phyloP scores from a whole-genome alignment of 2,329 filamentous ascomycete genomes.

The Metarhizium robertsii region DNA sequence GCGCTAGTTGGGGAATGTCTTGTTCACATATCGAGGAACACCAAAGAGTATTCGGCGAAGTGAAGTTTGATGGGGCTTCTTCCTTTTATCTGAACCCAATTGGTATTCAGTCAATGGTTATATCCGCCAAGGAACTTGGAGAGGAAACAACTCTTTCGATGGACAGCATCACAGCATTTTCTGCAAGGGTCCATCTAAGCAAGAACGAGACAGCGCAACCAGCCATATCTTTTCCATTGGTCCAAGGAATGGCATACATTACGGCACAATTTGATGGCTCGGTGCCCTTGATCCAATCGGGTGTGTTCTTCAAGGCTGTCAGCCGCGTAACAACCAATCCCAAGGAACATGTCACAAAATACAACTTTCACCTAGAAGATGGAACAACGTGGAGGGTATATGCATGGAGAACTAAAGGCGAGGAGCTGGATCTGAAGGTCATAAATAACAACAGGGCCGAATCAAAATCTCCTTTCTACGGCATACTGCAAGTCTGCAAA shows the following conservation, averaged over 20 bases:
- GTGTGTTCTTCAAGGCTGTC: conserved; percentile 64
- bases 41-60: conserved; percentile 59
- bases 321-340: conserved; percentile 45
- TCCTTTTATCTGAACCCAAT: conserved; percentile 74
- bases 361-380: conserved; percentile 63
- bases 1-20: conserved; percentile 66
- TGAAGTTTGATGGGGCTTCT: conserved; percentile 45
- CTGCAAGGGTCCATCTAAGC: conserved; percentile 57
- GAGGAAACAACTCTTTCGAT: conserved; percentile 45
- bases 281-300: conserved; percentile 64
- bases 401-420: conserved; percentile 49
- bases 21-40: conserved; percentile 63
- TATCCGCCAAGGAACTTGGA: conserved; percentile 70
- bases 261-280: conserved; percentile 66
- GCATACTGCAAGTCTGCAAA: conserved; percentile 77
- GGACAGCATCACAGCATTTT: conserved; percentile 48
- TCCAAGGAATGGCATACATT: conserved; percentile 84
- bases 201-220: conserved; percentile 42
- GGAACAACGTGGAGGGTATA: conserved; percentile 74
- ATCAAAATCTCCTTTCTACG: conserved; percentile 60
- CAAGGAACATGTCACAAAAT: conserved; percentile 64
- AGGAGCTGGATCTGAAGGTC: conserved; percentile 58
- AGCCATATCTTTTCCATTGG: conserved; percentile 66
- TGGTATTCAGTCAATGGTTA: conserved; percentile 68
- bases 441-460: conserved; percentile 56